Percentiles rank a stretch among this genome's conserved stretches.
These are phyloP conservation scores for Tricholoma hemisulphureum DNA, from an alignment of 768 basidiomycete species.

Conservation along the genomic window DNA sequence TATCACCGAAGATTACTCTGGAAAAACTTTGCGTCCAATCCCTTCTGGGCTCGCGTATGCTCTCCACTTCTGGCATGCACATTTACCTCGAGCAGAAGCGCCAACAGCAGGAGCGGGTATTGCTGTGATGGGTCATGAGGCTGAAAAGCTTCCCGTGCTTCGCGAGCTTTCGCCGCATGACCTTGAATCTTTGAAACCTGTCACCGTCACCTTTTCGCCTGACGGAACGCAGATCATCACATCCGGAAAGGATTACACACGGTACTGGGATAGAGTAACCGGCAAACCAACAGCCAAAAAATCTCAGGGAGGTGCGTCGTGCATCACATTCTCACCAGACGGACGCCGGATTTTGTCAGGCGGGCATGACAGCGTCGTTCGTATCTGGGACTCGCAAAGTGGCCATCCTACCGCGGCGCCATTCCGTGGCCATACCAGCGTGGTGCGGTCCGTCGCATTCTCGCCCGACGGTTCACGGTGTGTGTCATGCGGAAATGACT, in stretches of 20 bases:
- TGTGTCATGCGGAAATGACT: not conserved
- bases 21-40: not conserved
- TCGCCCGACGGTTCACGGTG: not conserved
- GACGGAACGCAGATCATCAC: not conserved
- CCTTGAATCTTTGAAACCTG: not conserved
- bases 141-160: no score
- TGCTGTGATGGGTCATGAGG: not conserved
- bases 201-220: not conserved
- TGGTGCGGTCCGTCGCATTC: not conserved
- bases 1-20: not conserved
- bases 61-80: conserved; percentile 1
- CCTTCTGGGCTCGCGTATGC: conserved; percentile 6
- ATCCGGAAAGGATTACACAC: not conserved
- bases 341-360: not conserved
- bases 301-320: no score
- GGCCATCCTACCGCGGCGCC: not conserved
- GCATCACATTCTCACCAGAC: not conserved
- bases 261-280: no score
- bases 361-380: not conserved
- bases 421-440: not conserved
- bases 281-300: no score
- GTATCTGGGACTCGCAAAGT: not conserved
- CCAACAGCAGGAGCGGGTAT: not conserved
- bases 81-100: not conserved
- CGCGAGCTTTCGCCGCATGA: no score